Evolutionary conservation across 768 basidiomycete genomes (phyloP).

Genomic region (Collybia mongolica): DNA sequence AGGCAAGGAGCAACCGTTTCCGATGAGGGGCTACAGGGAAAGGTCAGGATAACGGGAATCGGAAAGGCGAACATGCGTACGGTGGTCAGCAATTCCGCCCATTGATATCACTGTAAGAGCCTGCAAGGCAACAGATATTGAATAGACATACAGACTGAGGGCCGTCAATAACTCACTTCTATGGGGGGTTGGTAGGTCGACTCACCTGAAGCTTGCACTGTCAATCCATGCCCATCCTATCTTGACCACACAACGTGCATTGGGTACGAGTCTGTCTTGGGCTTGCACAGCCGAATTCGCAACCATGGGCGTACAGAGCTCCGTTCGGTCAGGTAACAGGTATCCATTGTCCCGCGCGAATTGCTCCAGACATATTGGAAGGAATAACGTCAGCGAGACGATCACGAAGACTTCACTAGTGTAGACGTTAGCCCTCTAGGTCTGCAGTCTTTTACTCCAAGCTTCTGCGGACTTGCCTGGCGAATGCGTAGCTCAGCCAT

Average conservation of each 20-base stretch:
- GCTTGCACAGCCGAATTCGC: conserved; percentile 14
- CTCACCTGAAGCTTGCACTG: conserved; percentile 87
- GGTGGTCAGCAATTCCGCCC: conserved; percentile 87
- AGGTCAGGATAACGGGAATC: not conserved
- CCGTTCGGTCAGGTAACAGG: conserved; percentile 62
- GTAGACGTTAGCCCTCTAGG: not conserved
- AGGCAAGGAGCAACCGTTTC: conserved; percentile 73
- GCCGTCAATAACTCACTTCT: not conserved
- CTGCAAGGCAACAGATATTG: conserved; percentile 84
- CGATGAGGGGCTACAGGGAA: conserved; percentile 53
- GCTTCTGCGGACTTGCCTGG: conserved; percentile 46
- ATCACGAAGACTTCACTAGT: conserved; percentile 78
- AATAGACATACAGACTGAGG: conserved; percentile 81
- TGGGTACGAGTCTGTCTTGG: conserved; percentile 5
- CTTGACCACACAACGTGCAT: conserved; percentile 72
- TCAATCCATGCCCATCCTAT: conserved; percentile 87
- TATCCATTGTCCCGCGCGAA: conserved; percentile 89
- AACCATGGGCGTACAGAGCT: conserved; percentile 47
- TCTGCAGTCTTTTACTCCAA: no score
- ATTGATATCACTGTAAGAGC: conserved; percentile 95
- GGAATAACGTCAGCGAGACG: conserved; percentile 77
- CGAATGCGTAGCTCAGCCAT: conserved; percentile 86
- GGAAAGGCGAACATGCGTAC: conserved; percentile 42
- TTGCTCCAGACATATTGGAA: conserved; percentile 84
- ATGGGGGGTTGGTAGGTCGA: not conserved